Evolutionary conservation across 768 basidiomycete genomes (phyloP).

Genomic region (Epithele typhae): DNA sequence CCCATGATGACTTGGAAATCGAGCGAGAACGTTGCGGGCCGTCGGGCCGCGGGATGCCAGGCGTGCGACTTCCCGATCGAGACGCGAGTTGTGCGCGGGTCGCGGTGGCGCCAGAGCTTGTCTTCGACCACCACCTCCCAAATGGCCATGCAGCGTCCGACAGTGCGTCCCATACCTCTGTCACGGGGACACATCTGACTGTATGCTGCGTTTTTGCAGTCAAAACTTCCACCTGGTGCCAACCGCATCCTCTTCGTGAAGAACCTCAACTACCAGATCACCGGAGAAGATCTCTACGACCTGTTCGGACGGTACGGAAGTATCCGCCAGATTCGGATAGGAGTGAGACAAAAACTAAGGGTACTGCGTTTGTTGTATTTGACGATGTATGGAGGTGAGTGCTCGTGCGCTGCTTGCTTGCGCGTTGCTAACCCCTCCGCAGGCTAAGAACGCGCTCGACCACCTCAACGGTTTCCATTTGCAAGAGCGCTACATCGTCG

Average conservation of each 20-base stretch:
- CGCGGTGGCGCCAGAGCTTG: too few relatives aligned
- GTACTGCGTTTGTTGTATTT: constrained; percentile 95
- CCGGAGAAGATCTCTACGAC: constrained; percentile 93
- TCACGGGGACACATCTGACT: neutral
- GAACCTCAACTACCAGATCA: constrained; percentile 89
- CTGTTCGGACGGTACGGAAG: constrained; percentile 96
- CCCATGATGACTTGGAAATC: too few relatives aligned
- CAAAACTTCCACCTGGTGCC: constrained; percentile 87
- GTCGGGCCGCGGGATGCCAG: too few relatives aligned
- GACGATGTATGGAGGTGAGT: constrained; percentile 95
- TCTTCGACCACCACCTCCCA: constrained; percentile 14
- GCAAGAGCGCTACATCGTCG: constrained; percentile 97
- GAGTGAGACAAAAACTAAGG: constrained; percentile 91
- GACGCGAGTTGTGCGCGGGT: too few relatives aligned
- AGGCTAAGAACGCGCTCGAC: constrained; percentile 97
- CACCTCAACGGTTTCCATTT: constrained; percentile 98
- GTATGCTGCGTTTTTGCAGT: constrained; percentile 26
- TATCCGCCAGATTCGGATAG: constrained; percentile 92
- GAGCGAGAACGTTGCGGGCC: too few relatives aligned
- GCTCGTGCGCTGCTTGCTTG: neutral
- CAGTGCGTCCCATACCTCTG: constrained; percentile 45
- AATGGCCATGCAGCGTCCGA: constrained; percentile 72
- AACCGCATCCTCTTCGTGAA: constrained; percentile 92
- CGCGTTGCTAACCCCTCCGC: constrained; percentile 12
- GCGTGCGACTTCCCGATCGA: too few relatives aligned